Conservation (phyloP, 75 land plant species). For the Pinus albicaulis region DNA sequence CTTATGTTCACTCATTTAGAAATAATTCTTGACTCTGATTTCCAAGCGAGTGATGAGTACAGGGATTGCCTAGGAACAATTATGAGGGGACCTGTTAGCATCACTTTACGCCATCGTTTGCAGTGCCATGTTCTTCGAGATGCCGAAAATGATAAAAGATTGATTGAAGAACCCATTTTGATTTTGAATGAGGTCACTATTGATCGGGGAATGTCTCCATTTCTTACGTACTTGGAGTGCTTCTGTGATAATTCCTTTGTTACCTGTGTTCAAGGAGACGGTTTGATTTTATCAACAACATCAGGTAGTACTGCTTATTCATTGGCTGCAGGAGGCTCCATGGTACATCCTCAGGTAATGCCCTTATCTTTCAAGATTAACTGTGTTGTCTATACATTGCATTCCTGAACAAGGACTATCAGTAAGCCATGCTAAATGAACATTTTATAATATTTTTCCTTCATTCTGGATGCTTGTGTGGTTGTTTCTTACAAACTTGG, state of each 20-base stretch:
- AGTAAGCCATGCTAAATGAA: background rate
- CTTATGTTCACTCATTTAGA: background rate
- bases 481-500: no score
- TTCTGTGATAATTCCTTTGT: constrained; percentile 87
- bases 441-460: background rate
- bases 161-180: constrained; percentile 63
- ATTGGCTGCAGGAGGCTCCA: constrained; percentile 97
- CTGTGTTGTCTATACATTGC: background rate
- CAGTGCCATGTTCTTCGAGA: constrained; percentile 74
- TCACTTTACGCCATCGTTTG: constrained; percentile 83
- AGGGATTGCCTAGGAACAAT: constrained; percentile 62
- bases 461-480: no score
- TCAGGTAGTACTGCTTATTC: constrained; percentile 99
- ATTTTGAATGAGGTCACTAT: constrained; percentile 97
- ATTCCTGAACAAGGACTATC: background rate
- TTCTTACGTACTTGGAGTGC: constrained; percentile 86
- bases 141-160: constrained; percentile 43
- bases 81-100: constrained; percentile 78
- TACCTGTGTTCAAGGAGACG: constrained; percentile 97
- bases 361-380: background rate
- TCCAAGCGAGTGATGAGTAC: constrained; percentile 75
- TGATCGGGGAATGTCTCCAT: constrained; percentile 92
- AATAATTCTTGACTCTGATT: background rate
- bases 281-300: constrained; percentile 90
- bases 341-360: constrained; percentile 98